Percentiles rank a stretch among this genome's conserved stretches.
Conservation (phyloP, 1,284 basidiomycete genomes). For the Tremellales sp. region DNA sequence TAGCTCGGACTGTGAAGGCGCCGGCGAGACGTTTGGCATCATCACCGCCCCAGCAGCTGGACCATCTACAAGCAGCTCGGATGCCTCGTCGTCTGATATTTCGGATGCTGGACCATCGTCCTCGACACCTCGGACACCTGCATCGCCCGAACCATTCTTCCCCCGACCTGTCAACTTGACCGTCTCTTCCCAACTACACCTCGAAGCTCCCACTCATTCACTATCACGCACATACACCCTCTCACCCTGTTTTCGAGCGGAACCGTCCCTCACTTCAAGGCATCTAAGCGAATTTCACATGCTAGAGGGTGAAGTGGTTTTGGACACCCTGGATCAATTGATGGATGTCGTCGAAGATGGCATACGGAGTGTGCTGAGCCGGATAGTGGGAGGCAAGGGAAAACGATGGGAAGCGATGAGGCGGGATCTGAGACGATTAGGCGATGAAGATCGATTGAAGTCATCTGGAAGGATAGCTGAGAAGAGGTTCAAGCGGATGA, state of each 20-base stretch:
- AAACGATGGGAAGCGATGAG: slow-evolving; percentile 19
- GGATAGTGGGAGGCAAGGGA: slow-evolving; percentile 15
- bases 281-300: slow-evolving; percentile 99
- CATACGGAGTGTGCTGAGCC: slow-evolving; percentile 23
- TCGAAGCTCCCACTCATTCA: slow-evolving; percentile 78
- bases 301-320: slow-evolving; percentile 86
- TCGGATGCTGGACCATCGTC: slow-evolving; percentile 2
- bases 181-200: slow-evolving; percentile 91
- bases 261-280: slow-evolving; percentile 79
- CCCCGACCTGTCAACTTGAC: slow-evolving; percentile 71
- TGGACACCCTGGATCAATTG: slow-evolving; percentile 53
- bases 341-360: slow-evolving; percentile 68
- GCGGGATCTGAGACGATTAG: slow-evolving; percentile 18
- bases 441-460: neutral
- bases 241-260: slow-evolving; percentile 88
- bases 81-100: slow-evolving; percentile 9
- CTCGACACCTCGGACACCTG: slow-evolving; percentile 13
- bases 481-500: slow-evolving; percentile 56
- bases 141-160: slow-evolving; percentile 44
- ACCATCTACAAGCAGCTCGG: slow-evolving; percentile 2
- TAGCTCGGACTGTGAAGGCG: slow-evolving; percentile 93
- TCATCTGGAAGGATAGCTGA: slow-evolving; percentile 22
- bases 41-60: slow-evolving; percentile 6
- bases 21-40: slow-evolving; percentile 85
- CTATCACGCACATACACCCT: slow-evolving; percentile 83